Evolutionary conservation across 208 protist genomes (phyloP), one percentile per base, ranked within the genome.

Genomic region (Trypanosoma melophagium): DNA sequence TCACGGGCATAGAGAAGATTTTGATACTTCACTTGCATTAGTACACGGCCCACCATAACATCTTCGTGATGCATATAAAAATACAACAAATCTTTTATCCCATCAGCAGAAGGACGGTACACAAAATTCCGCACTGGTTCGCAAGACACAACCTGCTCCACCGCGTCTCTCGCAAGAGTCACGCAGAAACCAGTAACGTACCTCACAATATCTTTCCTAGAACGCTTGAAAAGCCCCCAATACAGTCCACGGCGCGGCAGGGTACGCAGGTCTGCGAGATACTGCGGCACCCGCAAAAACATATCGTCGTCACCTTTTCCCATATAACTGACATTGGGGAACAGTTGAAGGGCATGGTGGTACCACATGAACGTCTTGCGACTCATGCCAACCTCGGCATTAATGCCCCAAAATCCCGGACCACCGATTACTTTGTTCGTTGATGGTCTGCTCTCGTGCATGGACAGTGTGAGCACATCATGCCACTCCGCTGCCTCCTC

Each of bases 261-360:
- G 19, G 21, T 47, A 7, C 61, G 74, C 19, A 78, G 25, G 52
- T 77, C 79, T 24, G 69, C 41, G 50, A 84, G 50, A 25, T 74
- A 76, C 64, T 81, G 75, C 66, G 79, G 79, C 66, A 80, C 75
- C 53, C 75, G 76, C 62, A 80, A 9, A 54, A 77, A 81, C 50
- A 66, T 60, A 53, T 84, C 79, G 58, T 84, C 79, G 49, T 84
- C 79, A 10, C 71, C 70, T 49, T 84, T 84, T 16, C 62, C 57
- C 52, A 84, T 52, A 66, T 71, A 84, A 7, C 60, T 66, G n/a
- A 69, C 70, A 17, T 67, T 62, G 19, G 47, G 67, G 68, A 81
- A 79, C 1, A 68, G 52, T 47, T 68, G 63, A 54, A 81, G 72
- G 21, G 70, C 70, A 51, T 74, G 69, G 16, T 55, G 14, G 28